Evolutionary conservation across 768 basidiomycete species (phyloP), one percentile per base, ranked within the genome.

Genomic region (Russula vinacea): DNA sequence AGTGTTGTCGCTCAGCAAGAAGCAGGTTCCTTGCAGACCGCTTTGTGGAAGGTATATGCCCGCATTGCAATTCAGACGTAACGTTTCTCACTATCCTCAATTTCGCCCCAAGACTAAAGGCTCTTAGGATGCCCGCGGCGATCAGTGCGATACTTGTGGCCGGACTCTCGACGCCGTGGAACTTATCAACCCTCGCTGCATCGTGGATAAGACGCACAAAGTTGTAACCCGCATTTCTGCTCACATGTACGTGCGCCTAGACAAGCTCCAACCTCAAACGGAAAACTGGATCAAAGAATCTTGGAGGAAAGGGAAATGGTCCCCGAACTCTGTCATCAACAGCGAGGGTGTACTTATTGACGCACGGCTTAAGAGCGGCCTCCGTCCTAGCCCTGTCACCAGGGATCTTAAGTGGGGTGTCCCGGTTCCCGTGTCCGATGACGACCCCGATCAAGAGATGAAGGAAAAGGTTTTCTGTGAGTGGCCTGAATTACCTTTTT

Each of bases 21-120:
- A 29, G 24, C 64, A 92, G 92, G 70, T 99, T 97, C 78, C 77
- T 99, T 40, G 97, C 97, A 22, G 97, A 99, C 76, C 89, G 97
- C 60, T 98, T 90, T 76, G 95, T 98, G 0, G 96, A 98, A 75
- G 97, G 97, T n/a, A 92, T 85, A 39, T 99, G 97, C 73, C 97
- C 97, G 0, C 83, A 97, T 75, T 98, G 97, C 72, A 83, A 82
- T 54, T 94, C 87, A 67, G 89, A 94, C 64, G 90, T 90, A 64
- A 68, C 26, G 58, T 57, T 57, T 58, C 44, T 39, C 40, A 5
- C 19, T 26, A 9, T 9, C n/a, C 6, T 19, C 8, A 5, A 1
- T 42, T 33, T 50, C 22, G 22, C 14, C 24, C 13, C 52, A 6
- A 19, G 5, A 42, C 56, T 45, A n/a, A 47, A 7, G 26, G 47